Conservation (phyloP, 2,329 filamentous ascomycete genomes). For the Alternaria consortialis region DNA sequence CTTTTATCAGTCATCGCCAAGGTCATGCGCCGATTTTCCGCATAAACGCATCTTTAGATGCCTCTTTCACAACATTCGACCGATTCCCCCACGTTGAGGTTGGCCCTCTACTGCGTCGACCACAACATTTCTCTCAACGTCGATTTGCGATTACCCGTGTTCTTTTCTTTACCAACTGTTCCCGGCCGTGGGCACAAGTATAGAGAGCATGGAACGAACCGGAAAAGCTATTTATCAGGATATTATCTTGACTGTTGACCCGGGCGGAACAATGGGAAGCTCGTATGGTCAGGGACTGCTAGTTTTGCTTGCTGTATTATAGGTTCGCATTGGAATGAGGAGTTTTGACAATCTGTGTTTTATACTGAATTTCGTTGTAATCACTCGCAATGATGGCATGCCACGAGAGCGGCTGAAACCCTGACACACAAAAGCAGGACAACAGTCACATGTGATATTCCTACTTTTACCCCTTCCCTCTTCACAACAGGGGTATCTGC, state of each 20-base stretch:
- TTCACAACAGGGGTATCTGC: neutral
- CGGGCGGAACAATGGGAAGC: constrained; percentile 10
- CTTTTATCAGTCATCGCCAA: constrained; percentile 83
- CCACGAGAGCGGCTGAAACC: neutral
- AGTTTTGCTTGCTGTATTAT: constrained; percentile 47
- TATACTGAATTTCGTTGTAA: neutral
- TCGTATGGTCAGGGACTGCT: constrained; percentile 24
- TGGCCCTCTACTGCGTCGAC: constrained; percentile 34
- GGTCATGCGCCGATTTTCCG: constrained; percentile 85
- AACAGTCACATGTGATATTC: neutral
- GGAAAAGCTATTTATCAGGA: constrained; percentile 35
- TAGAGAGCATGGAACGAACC: constrained; percentile 12
- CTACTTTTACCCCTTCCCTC: neutral
- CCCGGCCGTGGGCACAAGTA: constrained; percentile 24
- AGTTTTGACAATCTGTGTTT: constrained; percentile 14
- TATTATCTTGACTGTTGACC: constrained; percentile 23
- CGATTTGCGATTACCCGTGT: constrained; percentile 12
- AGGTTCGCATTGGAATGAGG: constrained; percentile 37
- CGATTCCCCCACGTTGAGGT: constrained; percentile 18
- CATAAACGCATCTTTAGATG: constrained; percentile 47
- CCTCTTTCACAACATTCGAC: constrained; percentile 16
- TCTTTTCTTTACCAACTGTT: constrained; percentile 14
- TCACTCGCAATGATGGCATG: neutral
- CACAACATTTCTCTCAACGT: constrained; percentile 9
- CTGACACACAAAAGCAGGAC: neutral